Evolutionary conservation across 163 green algal genomes (phyloP), one percentile per base, ranked within the genome.

Genomic region (Scenedesmus sp.): DNA sequence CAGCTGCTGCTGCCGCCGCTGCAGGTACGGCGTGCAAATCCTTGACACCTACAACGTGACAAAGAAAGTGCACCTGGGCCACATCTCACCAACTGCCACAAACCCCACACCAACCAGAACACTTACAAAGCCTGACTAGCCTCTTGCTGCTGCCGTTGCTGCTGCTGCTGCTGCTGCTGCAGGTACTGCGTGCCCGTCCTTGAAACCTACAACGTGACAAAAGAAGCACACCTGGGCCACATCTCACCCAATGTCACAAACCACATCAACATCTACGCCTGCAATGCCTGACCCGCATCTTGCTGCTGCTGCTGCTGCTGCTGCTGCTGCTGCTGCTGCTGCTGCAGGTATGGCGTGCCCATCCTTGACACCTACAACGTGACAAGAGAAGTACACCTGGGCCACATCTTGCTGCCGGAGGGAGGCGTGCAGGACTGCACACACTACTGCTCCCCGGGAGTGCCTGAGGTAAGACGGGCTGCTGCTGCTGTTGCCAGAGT

Each of bases 391-490:
- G 52, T 79, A 23, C 18, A 79, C 23, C 23, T 79, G 5, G 70
- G 70, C 5, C 70, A 79, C 70, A 52, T 79, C 70, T 13, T 79
- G 70, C 23, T 52, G 70, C 70, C 70, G 0, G 70, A 52, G 5
- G 70, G 70, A 5, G 70, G 70, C 20, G 70, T 79, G 70, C 70
- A 79, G 70, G 70, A 79, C 70, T 79, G 70, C 70, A 79, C 70
- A 52, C 70, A 79, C 70, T 79, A 52, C 70, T 79, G 70, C 70
- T 79, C 70, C 12, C 70, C 70, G 13, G 70, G 70, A 6, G 70
- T 79, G 23, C 70, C 70, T 52, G 70, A 79, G 70, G 70, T 79
- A 23, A 76, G 66, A 46, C 34, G 34, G 34, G 34, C 59, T 70
- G 62, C 62, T 70, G 62, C 8, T 66, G 59, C 59, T 73, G 64